A percentile compares a stretch with the other conserved stretches of the same genome.
Conservation (phyloP, 2,329 filamentous ascomycete genomes). For the Aphanocladium album region DNA sequence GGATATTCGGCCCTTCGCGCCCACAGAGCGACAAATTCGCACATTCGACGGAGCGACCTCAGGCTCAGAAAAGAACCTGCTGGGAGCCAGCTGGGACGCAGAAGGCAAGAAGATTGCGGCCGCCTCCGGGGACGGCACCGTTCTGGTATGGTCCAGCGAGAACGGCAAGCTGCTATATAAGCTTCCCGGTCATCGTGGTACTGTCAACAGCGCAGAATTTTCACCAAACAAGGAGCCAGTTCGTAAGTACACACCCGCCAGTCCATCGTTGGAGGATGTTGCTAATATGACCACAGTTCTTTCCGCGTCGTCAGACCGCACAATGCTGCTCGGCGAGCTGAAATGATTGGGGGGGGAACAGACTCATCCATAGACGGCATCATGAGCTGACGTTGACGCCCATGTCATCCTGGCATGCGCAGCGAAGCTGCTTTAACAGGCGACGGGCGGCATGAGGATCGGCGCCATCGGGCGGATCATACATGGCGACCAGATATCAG, state of each 20-base stretch:
- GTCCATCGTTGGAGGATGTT: background rate
- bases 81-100: slow-evolving; percentile 84
- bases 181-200: slow-evolving; percentile 89
- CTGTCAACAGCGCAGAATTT: slow-evolving; percentile 92
- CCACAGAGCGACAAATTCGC: slow-evolving; percentile 74
- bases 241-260: slow-evolving; percentile 55
- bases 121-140: slow-evolving; percentile 84
- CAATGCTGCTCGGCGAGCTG: slow-evolving; percentile 76
- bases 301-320: slow-evolving; percentile 85
- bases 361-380: background rate
- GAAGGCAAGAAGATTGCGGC: slow-evolving; percentile 82
- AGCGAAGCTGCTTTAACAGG: slow-evolving; percentile 10
- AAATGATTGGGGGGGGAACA: slow-evolving; percentile 34
- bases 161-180: slow-evolving; percentile 92
- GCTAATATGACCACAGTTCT: slow-evolving; percentile 59
- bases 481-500: background rate
- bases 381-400: background rate
- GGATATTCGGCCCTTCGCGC: slow-evolving; percentile 94
- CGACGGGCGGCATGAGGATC: background rate
- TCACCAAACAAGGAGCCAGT: slow-evolving; percentile 80
- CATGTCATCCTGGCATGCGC: background rate
- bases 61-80: slow-evolving; percentile 86
- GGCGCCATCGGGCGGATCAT: background rate
- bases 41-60: slow-evolving; percentile 89
- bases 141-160: slow-evolving; percentile 84